These are phyloP conservation scores for Aspergillus viridinutans DNA, from an alignment of 2,329 filamentous ascomycete species.

Conservation along the genomic window DNA sequence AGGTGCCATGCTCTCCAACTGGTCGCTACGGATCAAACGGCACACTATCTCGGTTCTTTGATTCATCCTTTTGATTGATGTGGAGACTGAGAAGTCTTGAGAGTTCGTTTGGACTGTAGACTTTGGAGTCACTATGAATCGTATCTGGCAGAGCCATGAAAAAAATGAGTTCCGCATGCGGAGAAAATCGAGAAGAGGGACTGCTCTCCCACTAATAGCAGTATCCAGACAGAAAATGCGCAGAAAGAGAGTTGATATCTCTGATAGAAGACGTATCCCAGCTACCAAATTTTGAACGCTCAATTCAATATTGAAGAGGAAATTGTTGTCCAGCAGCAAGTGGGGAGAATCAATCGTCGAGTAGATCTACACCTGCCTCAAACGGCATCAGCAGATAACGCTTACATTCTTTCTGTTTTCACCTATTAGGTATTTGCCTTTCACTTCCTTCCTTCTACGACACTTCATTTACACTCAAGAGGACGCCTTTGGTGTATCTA, in stretches of 20 bases:
- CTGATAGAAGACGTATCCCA: not conserved
- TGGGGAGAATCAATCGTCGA: not conserved
- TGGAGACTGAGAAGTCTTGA: not conserved
- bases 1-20: not conserved
- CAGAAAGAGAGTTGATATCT: not conserved
- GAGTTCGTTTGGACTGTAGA: not conserved
- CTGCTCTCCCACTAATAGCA: not conserved
- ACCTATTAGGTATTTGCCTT: not conserved
- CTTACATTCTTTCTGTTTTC: not conserved
- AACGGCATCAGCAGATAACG: not conserved
- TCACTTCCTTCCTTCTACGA: not conserved
- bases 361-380: slow-evolving; percentile 1
- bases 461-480: not conserved
- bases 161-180: not conserved
- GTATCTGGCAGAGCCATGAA: not conserved
- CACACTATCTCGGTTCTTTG: not conserved
- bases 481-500: not conserved
- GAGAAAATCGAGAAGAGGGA: not conserved
- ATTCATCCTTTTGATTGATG: not conserved
- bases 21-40: slow-evolving; percentile 6
- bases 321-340: not conserved
- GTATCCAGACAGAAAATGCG: not conserved
- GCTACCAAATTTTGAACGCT: not conserved
- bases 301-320: not conserved
- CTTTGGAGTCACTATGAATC: not conserved